Conservation (phyloP, 768 basidiomycete species). For the Auriscalpium microsporum region DNA sequence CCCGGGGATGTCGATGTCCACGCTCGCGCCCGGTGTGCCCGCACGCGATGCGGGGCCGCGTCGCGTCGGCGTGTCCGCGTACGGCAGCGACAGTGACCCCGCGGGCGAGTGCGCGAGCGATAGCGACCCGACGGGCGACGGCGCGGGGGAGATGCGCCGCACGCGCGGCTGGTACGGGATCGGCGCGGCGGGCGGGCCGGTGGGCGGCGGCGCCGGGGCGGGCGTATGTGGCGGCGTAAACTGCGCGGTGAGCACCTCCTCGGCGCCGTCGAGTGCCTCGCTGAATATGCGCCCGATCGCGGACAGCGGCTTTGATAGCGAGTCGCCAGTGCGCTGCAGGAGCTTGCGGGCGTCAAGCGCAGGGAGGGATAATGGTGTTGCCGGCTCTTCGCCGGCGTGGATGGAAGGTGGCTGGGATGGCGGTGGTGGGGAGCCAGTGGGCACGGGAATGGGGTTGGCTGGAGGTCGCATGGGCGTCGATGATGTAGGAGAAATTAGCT, state of each 20-base stretch:
- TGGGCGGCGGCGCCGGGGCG: not conserved
- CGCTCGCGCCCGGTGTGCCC: constrained; percentile 16
- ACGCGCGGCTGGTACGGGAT: constrained; percentile 66
- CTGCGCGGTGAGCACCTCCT: constrained; percentile 27
- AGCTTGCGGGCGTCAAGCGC: constrained; percentile 69
- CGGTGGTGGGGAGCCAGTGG: not conserved
- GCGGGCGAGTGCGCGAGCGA: constrained; percentile 18
- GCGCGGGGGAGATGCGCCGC: constrained; percentile 40
- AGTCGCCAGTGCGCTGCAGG: constrained; percentile 85
- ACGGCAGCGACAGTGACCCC: constrained; percentile 23
- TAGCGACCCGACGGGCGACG: constrained; percentile 14
- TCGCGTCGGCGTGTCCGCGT: constrained; percentile 48
- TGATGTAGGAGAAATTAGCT: constrained; percentile 21
- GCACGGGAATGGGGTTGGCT: constrained; percentile 13
- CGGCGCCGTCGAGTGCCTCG: constrained; percentile 68
- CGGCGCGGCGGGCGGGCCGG: constrained; percentile 33
- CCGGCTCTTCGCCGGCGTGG: constrained; percentile 84
- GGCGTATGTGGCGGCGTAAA: constrained; percentile 21
- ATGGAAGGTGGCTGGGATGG: constrained; percentile 20
- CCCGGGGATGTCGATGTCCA: constrained; percentile 50
- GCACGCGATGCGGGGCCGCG: constrained; percentile 3
- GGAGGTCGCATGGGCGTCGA: constrained; percentile 5
- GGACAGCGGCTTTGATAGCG: constrained; percentile 82
- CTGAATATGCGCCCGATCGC: constrained; percentile 85
- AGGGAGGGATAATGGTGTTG: constrained; percentile 64